A percentile compares a stretch with the other conserved stretches of the same genome.
Conservation (phyloP, 2,329 filamentous ascomycete species). For the Scedosporium boydii region DNA sequence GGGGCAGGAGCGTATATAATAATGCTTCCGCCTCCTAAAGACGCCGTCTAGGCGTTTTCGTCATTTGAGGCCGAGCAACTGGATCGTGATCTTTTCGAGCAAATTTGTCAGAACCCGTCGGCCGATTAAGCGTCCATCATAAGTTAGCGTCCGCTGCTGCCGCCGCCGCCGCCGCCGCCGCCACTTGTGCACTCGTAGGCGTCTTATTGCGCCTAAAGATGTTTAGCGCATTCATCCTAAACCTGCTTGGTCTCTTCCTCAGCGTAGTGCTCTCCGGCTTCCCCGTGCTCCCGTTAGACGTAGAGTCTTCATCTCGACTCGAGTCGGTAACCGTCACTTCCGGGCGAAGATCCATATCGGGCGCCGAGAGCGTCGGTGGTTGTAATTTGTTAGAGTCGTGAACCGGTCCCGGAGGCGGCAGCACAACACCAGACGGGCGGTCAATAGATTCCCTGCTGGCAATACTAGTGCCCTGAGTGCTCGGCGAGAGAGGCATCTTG, state of each 20-base stretch:
- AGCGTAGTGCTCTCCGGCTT: slow-evolving; percentile 38
- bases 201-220: slow-evolving; percentile 45
- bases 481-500: slow-evolving; percentile 55
- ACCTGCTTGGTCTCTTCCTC: slow-evolving; percentile 54
- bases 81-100: no score
- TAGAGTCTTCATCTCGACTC: slow-evolving; percentile 7
- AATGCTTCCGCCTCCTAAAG: no score
- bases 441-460: slow-evolving; percentile 51
- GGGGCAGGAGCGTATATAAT: no score
- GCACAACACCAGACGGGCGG: slow-evolving; percentile 18
- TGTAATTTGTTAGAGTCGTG: not conserved
- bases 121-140: not conserved
- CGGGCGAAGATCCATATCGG: not conserved
- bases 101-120: no score
- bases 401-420: slow-evolving; percentile 17
- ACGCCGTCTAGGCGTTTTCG: no score
- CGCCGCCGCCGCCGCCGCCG: not conserved
- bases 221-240: slow-evolving; percentile 51
- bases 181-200: not conserved
- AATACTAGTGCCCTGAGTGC: slow-evolving; percentile 56
- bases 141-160: not conserved
- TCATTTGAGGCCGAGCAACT: no score
- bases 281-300: slow-evolving; percentile 31
- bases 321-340: not conserved
- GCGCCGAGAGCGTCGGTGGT: not conserved